Conservation (phyloP, 441 rosid genomes). For the Theobroma grandiflorum region DNA sequence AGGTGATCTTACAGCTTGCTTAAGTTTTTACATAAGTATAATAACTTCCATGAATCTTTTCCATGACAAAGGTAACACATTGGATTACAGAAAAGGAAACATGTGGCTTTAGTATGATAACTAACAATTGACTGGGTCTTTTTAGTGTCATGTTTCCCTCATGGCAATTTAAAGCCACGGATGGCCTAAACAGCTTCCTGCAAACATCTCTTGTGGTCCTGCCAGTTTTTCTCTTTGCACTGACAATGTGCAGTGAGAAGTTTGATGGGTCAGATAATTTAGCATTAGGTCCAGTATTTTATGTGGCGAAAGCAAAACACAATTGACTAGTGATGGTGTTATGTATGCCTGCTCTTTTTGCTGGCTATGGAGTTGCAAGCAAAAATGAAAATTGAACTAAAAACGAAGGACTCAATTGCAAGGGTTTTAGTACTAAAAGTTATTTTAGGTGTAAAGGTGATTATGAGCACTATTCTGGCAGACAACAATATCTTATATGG, state of each 20-base stretch:
- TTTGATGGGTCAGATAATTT: conserved; percentile 89
- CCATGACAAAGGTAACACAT: background rate
- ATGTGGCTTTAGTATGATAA: background rate
- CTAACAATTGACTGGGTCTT: background rate
- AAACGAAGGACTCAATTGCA: background rate
- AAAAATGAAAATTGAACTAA: background rate
- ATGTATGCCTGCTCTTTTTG: background rate
- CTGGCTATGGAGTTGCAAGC: background rate
- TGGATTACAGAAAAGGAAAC: conserved; percentile 5
- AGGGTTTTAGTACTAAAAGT: background rate
- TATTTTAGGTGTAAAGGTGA: background rate
- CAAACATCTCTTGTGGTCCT: conserved; percentile 62
- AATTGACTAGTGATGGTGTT: background rate
- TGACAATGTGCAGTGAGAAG: conserved; percentile 99
- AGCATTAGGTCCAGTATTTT: background rate
- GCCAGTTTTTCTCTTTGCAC: conserved; percentile 93
- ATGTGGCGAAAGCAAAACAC: too few relatives aligned
- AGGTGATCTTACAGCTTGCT: conserved; percentile 49
- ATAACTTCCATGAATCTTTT: conserved; percentile 9
- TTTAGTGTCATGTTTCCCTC: conserved; percentile 31
- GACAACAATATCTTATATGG: background rate
- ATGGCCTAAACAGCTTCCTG: conserved; percentile 74
- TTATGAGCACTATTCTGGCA: background rate
- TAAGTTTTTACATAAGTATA: background rate
- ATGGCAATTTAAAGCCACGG: conserved; percentile 70